Evolutionary conservation across 2,329 filamentous ascomycete species (phyloP).

Genomic region (Colletotrichum chlorophyti): DNA sequence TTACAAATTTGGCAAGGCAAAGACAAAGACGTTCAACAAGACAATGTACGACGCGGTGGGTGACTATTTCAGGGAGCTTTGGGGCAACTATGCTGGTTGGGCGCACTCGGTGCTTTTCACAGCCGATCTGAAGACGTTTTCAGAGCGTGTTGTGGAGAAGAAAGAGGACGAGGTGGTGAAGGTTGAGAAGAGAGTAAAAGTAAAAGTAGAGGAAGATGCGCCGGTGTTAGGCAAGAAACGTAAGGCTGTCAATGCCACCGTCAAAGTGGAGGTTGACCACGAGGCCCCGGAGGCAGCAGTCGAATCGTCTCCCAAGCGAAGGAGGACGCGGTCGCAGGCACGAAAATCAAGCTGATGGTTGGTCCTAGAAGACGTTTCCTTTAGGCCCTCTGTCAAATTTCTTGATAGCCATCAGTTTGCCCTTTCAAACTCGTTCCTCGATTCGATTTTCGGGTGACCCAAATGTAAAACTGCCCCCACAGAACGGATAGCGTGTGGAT

Average conservation of each 20-base stretch:
- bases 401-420: no score
- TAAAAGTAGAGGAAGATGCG: constrained; percentile 38
- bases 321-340: constrained; percentile 27
- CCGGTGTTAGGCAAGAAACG: constrained; percentile 25
- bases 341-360: neutral
- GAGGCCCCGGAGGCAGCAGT: neutral
- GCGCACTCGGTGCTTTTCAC: constrained; percentile 97
- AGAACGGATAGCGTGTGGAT: no score
- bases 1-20: constrained; percentile 87
- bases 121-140: constrained; percentile 86
- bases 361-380: no score
- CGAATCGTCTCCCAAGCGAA: constrained; percentile 20
- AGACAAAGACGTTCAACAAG: constrained; percentile 86
- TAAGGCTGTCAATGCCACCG: constrained; percentile 21
- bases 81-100: constrained; percentile 96
- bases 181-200: constrained; percentile 35
- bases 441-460: no score
- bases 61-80: constrained; percentile 86
- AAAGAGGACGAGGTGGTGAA: constrained; percentile 25
- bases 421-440: no score
- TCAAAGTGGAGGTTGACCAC: constrained; percentile 27
- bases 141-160: constrained; percentile 61
- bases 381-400: no score
- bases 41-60: constrained; percentile 88
- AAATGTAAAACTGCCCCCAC: no score